Evolutionary conservation across 78 protist genomes (phyloP).

Genomic region (Dictyostelium intermedium): DNA sequence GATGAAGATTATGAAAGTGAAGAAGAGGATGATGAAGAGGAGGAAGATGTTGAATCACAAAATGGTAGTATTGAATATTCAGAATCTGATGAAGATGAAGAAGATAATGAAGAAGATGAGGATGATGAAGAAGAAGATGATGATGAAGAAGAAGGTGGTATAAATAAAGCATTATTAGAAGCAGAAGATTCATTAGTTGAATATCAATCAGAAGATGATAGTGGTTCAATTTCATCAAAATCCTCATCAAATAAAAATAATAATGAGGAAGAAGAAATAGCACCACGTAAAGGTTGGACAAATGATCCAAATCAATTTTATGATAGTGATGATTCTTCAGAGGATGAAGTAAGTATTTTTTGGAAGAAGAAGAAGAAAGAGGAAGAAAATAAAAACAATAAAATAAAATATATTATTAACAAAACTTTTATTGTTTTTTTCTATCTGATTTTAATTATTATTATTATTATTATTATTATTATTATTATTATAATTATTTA

Average conservation of each 20-base stretch:
- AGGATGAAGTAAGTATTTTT: slow-evolving; percentile 66
- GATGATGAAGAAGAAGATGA: background rate
- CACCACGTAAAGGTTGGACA: background rate
- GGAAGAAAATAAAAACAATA: too few species aligned
- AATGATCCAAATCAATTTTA: slow-evolving; percentile 57
- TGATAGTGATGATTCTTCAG: slow-evolving; percentile 65
- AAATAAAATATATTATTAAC: background rate
- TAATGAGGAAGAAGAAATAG: slow-evolving; percentile 9
- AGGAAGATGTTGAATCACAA: background rate
- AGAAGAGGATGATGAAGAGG: slow-evolving; percentile 11
- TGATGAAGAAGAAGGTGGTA: slow-evolving; percentile 11
- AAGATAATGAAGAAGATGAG: too few species aligned
- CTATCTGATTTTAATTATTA: background rate
- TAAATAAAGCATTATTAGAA: slow-evolving; percentile 13
- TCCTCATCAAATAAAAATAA: background rate
- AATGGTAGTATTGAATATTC: background rate
- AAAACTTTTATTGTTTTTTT: background rate
- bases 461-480: background rate
- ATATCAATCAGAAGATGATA: slow-evolving; percentile 32
- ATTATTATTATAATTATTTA: background rate
- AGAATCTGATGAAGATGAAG: background rate
- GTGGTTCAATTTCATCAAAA: slow-evolving; percentile 7
- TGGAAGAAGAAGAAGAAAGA: too few species aligned
- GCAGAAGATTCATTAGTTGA: slow-evolving; percentile 38
- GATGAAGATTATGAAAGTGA: slow-evolving; percentile 49